Conservation (phyloP, 768 basidiomycete species). For the Naganishia randhawae region DNA sequence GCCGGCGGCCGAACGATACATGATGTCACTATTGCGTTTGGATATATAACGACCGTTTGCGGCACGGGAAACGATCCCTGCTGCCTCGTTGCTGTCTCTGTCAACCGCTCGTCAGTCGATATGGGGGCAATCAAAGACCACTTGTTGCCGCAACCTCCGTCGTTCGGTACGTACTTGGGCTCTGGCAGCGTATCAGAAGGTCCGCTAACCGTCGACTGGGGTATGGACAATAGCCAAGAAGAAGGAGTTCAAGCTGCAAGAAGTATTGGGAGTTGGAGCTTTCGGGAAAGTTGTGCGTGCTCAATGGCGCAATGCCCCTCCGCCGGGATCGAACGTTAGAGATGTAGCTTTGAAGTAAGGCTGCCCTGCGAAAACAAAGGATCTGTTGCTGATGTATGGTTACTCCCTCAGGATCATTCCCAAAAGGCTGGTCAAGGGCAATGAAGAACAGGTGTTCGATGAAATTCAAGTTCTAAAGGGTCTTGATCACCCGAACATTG, state of each 20-base stretch:
- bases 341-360: conserved; percentile 49
- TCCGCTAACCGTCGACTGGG: background rate
- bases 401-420: conserved; percentile 70
- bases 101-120: background rate
- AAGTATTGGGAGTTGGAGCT: conserved; percentile 67
- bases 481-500: conserved; percentile 85
- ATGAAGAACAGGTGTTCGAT: conserved; percentile 77
- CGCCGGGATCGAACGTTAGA: conserved; percentile 34
- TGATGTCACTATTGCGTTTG: background rate
- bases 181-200: background rate
- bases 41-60: too few species aligned
- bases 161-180: conserved; percentile 54
- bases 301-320: conserved; percentile 48
- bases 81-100: background rate
- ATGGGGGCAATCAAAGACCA: conserved; percentile 41
- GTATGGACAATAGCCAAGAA: conserved; percentile 59
- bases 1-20: background rate
- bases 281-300: conserved; percentile 86
- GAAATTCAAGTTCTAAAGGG: conserved; percentile 92
- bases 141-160: conserved; percentile 75
- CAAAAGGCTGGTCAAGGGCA: conserved; percentile 88
- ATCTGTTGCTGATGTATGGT: background rate
- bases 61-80: too few species aligned
- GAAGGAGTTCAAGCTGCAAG: conserved; percentile 55
- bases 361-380: too few species aligned